Base-by-base conservation (phyloP, 805 yeast species). In the Lipomyces yamadae region DNA sequence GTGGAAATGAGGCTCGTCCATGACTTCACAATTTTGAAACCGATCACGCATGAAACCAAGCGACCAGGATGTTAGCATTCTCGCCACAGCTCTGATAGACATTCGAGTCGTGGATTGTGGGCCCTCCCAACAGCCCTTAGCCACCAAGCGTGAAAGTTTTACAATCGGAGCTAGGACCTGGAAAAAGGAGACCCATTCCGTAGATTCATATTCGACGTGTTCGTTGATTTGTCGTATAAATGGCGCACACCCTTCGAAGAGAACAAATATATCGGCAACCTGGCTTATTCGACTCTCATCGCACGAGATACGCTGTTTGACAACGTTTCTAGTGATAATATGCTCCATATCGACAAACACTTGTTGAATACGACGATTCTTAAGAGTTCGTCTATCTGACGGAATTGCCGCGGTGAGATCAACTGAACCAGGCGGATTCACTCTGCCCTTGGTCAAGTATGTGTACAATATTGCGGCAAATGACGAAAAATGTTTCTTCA, bases 171-270 rank as follows among this genome's bases (percentile, higher is more conserved):
- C 88, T 66, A 88, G 77, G 1, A 89, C 86, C 68, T 88, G 89
- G 75, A 89, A 89, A 73, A 83, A 88, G 1, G 86, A 84, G 0
- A 88, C 84, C 81, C 93, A 95, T 61, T 91, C 94, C 39, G 90
- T 91, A 56, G 87, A 88, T 75, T 94, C 99, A 75, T 90, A 95
- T 75, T 93, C 97, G 8, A 94, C 92, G 76, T 94, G 99, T 66
- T 86, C 88, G 4, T 84, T 81, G 3, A 86, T 85, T 74, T 92
- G 97, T 66, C 98, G 82, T 68, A 82, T 84, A 72, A 91, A 79
- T 0, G 90, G 87, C 0, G 95, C 90, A 57, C 86, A 82, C 2
- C 97, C 93, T 76, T 92, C 95, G 72, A 92, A 90, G 39, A 91
- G 77, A 1, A 85, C 78, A 37, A 90, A 72, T 8, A 91, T 81